A percentile compares a stretch with the other conserved stretches of the same genome.
phyloP scores from a whole-genome alignment of 2,329 filamentous ascomycete genomes.

The Aspergillus proliferans region DNA sequence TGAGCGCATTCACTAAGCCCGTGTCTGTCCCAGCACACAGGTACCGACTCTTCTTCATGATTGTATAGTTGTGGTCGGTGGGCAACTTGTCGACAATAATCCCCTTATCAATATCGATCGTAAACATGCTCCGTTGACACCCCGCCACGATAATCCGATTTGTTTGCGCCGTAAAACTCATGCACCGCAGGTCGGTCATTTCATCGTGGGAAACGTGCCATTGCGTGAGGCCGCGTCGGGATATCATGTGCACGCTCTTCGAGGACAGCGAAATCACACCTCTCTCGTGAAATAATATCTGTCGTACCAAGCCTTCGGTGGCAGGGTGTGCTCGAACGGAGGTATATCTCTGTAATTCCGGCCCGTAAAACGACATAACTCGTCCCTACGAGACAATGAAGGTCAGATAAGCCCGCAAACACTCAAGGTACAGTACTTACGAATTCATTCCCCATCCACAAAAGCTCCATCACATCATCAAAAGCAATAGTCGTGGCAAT shows the following conservation, averaged over 20 bases:
- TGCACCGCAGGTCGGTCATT: conserved; percentile 84
- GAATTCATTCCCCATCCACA: conserved; percentile 91
- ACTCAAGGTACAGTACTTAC: conserved; percentile 45
- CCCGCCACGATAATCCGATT: conserved; percentile 83
- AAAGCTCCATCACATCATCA: conserved; percentile 78
- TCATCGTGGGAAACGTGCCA: conserved; percentile 79
- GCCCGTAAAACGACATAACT: conserved; percentile 79
- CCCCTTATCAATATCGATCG: conserved; percentile 65
- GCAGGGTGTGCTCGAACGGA: conserved; percentile 74
- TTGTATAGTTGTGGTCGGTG: conserved; percentile 71
- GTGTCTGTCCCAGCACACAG: conserved; percentile 85
- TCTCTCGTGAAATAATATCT: conserved; percentile 85
- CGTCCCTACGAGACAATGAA: conserved; percentile 59
- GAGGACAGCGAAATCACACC: conserved; percentile 81
- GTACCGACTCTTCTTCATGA: conserved; percentile 83
- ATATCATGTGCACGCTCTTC: conserved; percentile 81
- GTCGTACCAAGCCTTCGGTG: conserved; percentile 71
- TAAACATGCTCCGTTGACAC: conserved; percentile 78
- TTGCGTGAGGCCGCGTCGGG: conserved; percentile 70
- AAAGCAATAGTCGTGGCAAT: conserved; percentile 77
- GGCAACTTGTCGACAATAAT: conserved; percentile 65
- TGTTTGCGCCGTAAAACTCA: conserved; percentile 88
- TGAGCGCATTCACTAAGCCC: conserved; percentile 79
- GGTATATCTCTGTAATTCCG: conserved; percentile 80
- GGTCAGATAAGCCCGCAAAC: conserved; percentile 11